Conservation (phyloP, 305 asterid species). For the Petunia hybrid region DNA sequence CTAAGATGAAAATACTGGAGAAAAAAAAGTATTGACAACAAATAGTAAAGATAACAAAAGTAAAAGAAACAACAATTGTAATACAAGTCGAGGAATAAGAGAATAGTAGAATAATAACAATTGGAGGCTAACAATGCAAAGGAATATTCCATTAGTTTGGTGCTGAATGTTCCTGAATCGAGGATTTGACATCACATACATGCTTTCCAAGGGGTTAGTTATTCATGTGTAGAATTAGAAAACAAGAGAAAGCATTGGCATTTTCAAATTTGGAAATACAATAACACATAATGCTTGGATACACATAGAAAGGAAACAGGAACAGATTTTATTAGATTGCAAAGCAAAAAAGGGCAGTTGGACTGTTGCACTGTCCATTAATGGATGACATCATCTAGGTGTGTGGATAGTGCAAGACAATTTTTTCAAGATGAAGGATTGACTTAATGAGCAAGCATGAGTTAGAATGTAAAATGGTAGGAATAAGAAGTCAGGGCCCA, state of each 20-base stretch:
- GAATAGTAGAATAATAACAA: neutral
- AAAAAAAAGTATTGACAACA: no score
- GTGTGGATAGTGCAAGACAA: neutral
- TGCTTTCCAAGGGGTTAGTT: constrained; percentile 5
- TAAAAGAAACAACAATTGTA: no score
- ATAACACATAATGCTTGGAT: neutral
- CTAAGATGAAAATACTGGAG: no score
- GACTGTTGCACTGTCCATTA: neutral
- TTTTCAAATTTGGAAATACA: constrained; percentile 1
- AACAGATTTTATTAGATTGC: constrained; percentile 8
- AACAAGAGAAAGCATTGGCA: neutral
- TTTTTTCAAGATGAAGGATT: neutral
- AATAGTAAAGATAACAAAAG: no score
- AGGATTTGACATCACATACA: neutral
- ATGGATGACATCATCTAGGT: neutral
- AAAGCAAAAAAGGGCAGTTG: neutral
- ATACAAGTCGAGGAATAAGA: no score
- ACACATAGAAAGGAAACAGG: neutral
- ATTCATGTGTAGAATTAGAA: neutral
- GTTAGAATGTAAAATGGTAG: neutral
- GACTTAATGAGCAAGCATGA: neutral
- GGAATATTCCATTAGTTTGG: neutral
- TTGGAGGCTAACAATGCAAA: neutral
- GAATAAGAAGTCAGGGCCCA: neutral
- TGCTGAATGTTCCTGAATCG: neutral